Conservation (phyloP, 306 rosid species). For the Citrullus amarus region DNA sequence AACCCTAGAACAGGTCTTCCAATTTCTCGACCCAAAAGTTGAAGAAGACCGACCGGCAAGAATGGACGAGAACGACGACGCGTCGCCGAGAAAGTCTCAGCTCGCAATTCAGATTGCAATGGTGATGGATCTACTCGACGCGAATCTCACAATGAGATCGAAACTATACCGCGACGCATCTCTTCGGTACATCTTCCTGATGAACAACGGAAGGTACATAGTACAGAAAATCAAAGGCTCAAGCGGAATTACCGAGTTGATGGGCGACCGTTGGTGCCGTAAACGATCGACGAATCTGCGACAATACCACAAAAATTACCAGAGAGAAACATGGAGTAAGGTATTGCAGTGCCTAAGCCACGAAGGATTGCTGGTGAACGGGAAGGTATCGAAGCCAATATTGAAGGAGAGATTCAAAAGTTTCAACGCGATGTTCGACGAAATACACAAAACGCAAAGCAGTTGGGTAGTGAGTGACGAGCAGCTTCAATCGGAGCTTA, state of each 20-base stretch:
- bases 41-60: neutral
- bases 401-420: conserved; percentile 64
- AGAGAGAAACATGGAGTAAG: conserved; percentile 65
- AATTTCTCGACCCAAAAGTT: neutral
- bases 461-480: conserved; percentile 71
- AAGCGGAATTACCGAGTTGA: conserved; percentile 28
- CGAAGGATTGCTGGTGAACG: conserved; percentile 36
- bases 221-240: conserved; percentile 67
- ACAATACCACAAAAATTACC: conserved; percentile 56
- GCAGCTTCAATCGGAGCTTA: conserved; percentile 69
- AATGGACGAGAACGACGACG: neutral
- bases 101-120: conserved; percentile 28
- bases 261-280: conserved; percentile 73
- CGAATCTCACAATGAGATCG: conserved; percentile 48
- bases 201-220: conserved; percentile 84
- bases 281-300: conserved; percentile 42
- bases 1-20: conserved; percentile 48
- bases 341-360: conserved; percentile 48
- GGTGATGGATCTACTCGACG: conserved; percentile 53
- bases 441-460: conserved; percentile 61
- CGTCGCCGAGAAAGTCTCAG: conserved; percentile 24
- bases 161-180: conserved; percentile 37
- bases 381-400: conserved; percentile 40
- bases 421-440: conserved; percentile 64
- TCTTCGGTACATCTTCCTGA: conserved; percentile 46